Base-by-base conservation (phyloP, 306 rosid genomes). In the Sicyos edulis region DNA sequence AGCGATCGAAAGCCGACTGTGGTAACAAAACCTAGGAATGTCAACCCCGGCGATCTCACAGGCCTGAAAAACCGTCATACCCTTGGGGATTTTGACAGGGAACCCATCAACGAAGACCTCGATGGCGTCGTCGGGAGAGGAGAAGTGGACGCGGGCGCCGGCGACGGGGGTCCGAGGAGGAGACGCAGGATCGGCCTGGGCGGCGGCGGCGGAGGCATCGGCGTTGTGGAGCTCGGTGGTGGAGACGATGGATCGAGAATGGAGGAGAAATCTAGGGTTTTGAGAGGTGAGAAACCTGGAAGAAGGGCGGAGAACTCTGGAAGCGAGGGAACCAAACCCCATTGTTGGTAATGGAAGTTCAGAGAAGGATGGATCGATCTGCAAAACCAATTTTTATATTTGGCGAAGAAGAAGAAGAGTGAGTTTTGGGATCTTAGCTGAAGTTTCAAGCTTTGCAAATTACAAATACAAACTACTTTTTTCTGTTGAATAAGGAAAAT, bases 41-140 rank as follows among this genome's bases (percentile, higher is more conserved):
- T 93, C 99, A 17, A 91, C 91, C 51, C 99, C 99, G 10, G 97
- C 99, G 49, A 89, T 76, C 85, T 93, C 99, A 71, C 99, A 93
- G 5, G 99, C 99, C 82, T 93, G 99, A 47, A 93, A 84, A 59
- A 93, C 99, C 0, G 95, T 87, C 81, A 93, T 80, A 40, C 99
- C 99, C 86, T 93, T 93, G 5, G 99, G 99, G 60, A 93, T 81
- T 83, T 93, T 91, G 55, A 93, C 97, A 0, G 99, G 95, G 56
- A 81, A 91, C 4, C 97, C 99, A 75, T 93, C 97, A 0, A 93
- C 99, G 72, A 87, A 91, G 13, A 88, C 95, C 83, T 95, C 99
- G 75, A 95, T 89, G 20, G 96, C 96, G 16, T 95, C 96, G 0
- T 95, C 97, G 0, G 97, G 96, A 40, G 83, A 88, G 6, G 85